These are phyloP conservation scores for Penicillium vulpinum DNA, from an alignment of 2,329 filamentous ascomycete genomes.

Conservation along the genomic window DNA sequence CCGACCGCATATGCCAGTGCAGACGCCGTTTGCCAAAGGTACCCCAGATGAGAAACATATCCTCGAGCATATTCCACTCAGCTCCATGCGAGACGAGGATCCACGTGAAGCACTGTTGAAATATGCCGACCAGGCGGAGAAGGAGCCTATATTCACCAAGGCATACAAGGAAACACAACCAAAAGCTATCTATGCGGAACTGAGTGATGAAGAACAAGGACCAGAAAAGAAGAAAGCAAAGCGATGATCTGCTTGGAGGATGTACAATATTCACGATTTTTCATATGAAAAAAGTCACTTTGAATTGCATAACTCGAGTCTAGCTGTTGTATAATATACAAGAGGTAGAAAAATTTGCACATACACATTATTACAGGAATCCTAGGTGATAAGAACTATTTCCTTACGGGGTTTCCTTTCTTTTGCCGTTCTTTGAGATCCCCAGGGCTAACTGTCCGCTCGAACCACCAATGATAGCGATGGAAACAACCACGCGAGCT, in stretches of 20 bases:
- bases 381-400: not conserved
- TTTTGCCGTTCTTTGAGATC: slow-evolving; percentile 20
- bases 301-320: not conserved
- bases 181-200: slow-evolving; percentile 82
- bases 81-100: slow-evolving; percentile 93
- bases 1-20: slow-evolving; percentile 77
- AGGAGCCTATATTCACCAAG: slow-evolving; percentile 90
- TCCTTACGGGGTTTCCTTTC: slow-evolving; percentile 21
- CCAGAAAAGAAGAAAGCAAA: slow-evolving; percentile 63
- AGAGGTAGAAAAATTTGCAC: not conserved
- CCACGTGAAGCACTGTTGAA: slow-evolving; percentile 90
- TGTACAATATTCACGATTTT: not conserved
- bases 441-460: not conserved
- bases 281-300: not conserved
- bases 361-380: not conserved
- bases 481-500: slow-evolving; percentile 7
- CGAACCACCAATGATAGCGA: slow-evolving; percentile 13
- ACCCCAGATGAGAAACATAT: slow-evolving; percentile 90
- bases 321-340: not conserved
- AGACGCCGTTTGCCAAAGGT: slow-evolving; percentile 86
- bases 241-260: slow-evolving; percentile 25
- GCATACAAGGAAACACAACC: slow-evolving; percentile 93
- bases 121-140: slow-evolving; percentile 90
- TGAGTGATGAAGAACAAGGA: slow-evolving; percentile 72
- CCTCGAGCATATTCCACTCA: slow-evolving; percentile 81